A percentile compares a stretch with the other conserved stretches of the same genome.
phyloP scores from a whole-genome alignment of 2,329 filamentous ascomycete genomes.

The Aspergillus pseudonomiae region DNA sequence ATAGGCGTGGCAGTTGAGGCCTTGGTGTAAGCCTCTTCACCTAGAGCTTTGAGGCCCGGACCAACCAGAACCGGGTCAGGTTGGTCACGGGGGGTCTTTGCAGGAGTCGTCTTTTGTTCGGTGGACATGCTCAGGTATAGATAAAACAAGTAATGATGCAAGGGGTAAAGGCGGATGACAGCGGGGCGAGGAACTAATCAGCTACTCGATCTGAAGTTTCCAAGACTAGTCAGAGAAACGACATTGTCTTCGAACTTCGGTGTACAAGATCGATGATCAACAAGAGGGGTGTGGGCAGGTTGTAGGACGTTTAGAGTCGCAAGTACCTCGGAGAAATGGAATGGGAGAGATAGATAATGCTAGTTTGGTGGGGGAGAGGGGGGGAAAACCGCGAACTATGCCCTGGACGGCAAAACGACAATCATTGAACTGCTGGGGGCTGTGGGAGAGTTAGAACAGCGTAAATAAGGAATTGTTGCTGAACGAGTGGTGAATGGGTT shows the following conservation, averaged over 20 bases:
- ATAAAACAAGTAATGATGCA: conserved; percentile 7
- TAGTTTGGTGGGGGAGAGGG: conserved; percentile 1
- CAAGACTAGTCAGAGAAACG: conserved; percentile 12
- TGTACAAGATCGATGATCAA: not conserved
- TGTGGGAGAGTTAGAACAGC: not conserved
- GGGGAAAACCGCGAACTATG: conserved; percentile 13
- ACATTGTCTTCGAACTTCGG: conserved; percentile 2
- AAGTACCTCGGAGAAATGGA: conserved; percentile 22
- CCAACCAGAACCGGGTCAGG: conserved; percentile 36
- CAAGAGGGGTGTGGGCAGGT: not conserved
- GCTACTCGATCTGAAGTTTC: conserved; percentile 9
- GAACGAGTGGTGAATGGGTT: not conserved
- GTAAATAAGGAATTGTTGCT: not conserved
- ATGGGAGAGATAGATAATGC: not conserved
- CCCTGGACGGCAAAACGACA: conserved; percentile 9
- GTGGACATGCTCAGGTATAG: conserved; percentile 27
- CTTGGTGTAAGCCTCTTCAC: conserved; percentile 30
- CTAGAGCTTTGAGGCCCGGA: conserved; percentile 29
- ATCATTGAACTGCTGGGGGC: not conserved
- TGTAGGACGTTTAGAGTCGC: not conserved
- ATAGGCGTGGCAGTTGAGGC: conserved; percentile 35
- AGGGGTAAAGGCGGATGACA: not conserved
- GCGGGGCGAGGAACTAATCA: conserved; percentile 1
- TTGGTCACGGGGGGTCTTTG: conserved; percentile 30
- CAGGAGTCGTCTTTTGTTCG: conserved; percentile 27